Conservation (phyloP, 2,329 filamentous ascomycete species). For the Colletotrichum cuscutae region DNA sequence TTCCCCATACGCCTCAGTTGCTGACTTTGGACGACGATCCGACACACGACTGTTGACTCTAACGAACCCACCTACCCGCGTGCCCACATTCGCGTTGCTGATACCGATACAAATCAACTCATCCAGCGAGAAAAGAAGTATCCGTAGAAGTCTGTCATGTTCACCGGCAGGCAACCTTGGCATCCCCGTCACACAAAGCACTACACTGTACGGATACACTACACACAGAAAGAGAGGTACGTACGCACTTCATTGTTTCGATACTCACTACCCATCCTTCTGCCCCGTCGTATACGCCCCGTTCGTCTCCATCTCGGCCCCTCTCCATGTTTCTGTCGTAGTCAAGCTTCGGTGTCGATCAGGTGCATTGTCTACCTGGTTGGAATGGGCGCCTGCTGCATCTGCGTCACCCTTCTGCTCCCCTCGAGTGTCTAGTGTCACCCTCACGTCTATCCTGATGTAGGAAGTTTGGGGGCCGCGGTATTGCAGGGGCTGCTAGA, state of each 20-base stretch:
- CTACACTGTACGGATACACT: too few species aligned
- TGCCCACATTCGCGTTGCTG: constrained; percentile 12
- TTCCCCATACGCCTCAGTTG: neutral
- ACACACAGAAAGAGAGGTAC: neutral
- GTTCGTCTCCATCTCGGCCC: constrained; percentile 19
- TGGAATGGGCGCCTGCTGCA: constrained; percentile 1
- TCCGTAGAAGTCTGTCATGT: neutral
- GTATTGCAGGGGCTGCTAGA: neutral
- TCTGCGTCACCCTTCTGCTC: constrained; percentile 15
- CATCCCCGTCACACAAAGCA: neutral
- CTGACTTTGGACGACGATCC: constrained; percentile 30
- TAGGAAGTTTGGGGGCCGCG: constrained; percentile 6
- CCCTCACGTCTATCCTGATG: constrained; percentile 9
- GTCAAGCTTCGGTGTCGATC: constrained; percentile 25
- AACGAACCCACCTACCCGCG: constrained; percentile 14
- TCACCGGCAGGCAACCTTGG: constrained; percentile 14
- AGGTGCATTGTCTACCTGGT: constrained; percentile 21
- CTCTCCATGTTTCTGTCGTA: constrained; percentile 12
- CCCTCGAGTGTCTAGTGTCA: constrained; percentile 24
- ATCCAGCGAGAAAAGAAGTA: neutral
- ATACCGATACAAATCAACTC: neutral
- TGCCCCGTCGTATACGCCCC: neutral
- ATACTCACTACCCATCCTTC: constrained; percentile 14
- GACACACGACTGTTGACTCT: constrained; percentile 16
- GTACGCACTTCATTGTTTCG: constrained; percentile 13